These are phyloP conservation scores for Chaetomium globosum DNA, from an alignment of 2,329 filamentous ascomycete species.

Conservation along the genomic window DNA sequence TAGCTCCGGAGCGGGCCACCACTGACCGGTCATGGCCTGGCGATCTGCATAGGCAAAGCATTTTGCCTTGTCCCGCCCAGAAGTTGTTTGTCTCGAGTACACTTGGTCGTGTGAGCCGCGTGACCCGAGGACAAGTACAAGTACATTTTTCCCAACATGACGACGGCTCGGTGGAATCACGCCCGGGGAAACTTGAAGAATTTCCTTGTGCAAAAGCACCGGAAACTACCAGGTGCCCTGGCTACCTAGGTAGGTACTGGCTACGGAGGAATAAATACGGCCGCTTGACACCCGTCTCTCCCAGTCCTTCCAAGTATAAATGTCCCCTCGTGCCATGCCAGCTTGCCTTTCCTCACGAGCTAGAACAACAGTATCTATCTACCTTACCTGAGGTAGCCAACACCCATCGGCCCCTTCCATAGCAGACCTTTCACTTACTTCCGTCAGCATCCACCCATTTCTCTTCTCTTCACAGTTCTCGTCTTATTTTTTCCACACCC, in stretches of 20 bases:
- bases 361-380: neutral
- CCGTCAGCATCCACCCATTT: neutral
- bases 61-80: neutral
- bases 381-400: too few species aligned
- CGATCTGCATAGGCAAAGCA: slow-evolving; percentile 12
- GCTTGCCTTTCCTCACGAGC: neutral
- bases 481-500: slow-evolving; percentile 1
- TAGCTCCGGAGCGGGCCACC: slow-evolving; percentile 9
- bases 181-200: neutral
- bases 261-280: slow-evolving; percentile 4
- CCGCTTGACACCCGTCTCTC: neutral
- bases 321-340: neutral
- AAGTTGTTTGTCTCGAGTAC: slow-evolving; percentile 18
- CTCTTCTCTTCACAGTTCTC: neutral
- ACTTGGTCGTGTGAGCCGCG: neutral
- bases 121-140: slow-evolving; percentile 5
- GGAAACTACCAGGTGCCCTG: neutral
- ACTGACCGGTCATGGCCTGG: slow-evolving; percentile 12
- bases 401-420: neutral
- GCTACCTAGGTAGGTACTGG: neutral
- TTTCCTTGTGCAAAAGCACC: neutral
- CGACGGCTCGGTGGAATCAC: neutral
- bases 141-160: slow-evolving; percentile 8
- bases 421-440: neutral
- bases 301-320: neutral